phyloP scores from a whole-genome alignment of 495 filamentous ascomycete genomes.

The Aspergillus bertholletiae region DNA sequence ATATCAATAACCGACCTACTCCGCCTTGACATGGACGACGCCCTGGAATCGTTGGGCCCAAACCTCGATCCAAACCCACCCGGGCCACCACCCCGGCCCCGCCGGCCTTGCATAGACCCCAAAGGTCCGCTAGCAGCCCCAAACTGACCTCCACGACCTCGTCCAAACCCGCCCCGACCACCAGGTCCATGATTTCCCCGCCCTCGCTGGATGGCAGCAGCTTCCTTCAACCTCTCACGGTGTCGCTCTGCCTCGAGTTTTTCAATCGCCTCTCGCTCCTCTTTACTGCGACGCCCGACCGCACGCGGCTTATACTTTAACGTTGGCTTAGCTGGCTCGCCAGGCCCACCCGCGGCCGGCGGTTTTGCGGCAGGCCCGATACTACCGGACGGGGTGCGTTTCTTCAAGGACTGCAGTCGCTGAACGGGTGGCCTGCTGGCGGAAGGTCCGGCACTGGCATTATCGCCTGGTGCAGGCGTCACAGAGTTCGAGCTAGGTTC shows the following conservation, averaged over 20 bases:
- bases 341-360: slow-evolving; percentile 12
- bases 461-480: slow-evolving; percentile 5
- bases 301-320: slow-evolving; percentile 49
- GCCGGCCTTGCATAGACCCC: slow-evolving; percentile 23
- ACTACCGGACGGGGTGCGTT: slow-evolving; percentile 35
- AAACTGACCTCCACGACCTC: slow-evolving; percentile 33
- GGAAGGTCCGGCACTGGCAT: slow-evolving; percentile 8
- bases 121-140: slow-evolving; percentile 29
- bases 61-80: slow-evolving; percentile 13
- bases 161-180: slow-evolving; percentile 23
- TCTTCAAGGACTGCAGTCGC: slow-evolving; percentile 43
- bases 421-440: slow-evolving; percentile 34
- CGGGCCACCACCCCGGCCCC: slow-evolving; percentile 18
- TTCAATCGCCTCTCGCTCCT: slow-evolving; percentile 49
- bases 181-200: slow-evolving; percentile 19
- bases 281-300: slow-evolving; percentile 46
- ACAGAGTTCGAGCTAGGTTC: not conserved
- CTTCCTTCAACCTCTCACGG: slow-evolving; percentile 42
- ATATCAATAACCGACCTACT: slow-evolving; percentile 25
- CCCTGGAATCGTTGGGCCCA: slow-evolving; percentile 24
- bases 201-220: slow-evolving; percentile 39
- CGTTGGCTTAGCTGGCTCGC: slow-evolving; percentile 32
- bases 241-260: slow-evolving; percentile 44
- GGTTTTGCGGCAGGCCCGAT: slow-evolving; percentile 27
- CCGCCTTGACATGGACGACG: slow-evolving; percentile 21